Evolutionary conservation across 139 green algal genomes (phyloP), one percentile per base, ranked within the genome.

Genomic region (Micractinium sp.): DNA sequence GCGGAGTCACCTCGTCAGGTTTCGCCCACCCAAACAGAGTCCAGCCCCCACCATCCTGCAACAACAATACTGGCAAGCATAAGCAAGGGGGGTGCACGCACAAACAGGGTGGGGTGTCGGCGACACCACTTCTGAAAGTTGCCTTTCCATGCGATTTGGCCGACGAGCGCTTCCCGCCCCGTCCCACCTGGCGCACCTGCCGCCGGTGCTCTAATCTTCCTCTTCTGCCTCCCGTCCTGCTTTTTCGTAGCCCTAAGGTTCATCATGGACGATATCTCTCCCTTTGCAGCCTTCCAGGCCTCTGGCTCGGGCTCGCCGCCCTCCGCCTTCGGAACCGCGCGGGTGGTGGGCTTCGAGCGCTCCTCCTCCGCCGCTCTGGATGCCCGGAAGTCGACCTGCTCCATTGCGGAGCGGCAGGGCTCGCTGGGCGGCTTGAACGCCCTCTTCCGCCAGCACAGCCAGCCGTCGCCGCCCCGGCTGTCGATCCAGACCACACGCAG

Each of bases 271-370:
- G 78, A 84, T 0, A 9, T 84, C 41, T 67, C 41, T 14, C 78
- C 78, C 14, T 84, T 84, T 39, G 78, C 78, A 14, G 78, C 78
- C 47, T 84, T 67, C 31, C 35, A 27, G 35, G 33, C n/a, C 33
- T 53, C 74, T 18, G 36, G n/a, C 41, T 67, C 78, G 9, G 27
- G 19, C 25, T 38, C 78, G 27, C 41, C 27, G 27, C 14, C 56
- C 27, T 15, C 31, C 71, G 19, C 47, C 9, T 56, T 9, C 47
- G 47, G 47, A 5, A 9, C 47, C 9, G 47, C 77, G 29, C 31
- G 73, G 12, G 74, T 80, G 20, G 78, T 84, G 41, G 78, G 78
- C 78, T 84, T 84, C 41, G 78, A 84, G 78, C 78, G n/a, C 27
- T 23, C 36, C 38, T 20, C 25, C 66, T 81, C 81, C 12, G 41